phyloP scores from a whole-genome alignment of 2,329 filamentous ascomycete genomes.

The Apiospora malaysiana region DNA sequence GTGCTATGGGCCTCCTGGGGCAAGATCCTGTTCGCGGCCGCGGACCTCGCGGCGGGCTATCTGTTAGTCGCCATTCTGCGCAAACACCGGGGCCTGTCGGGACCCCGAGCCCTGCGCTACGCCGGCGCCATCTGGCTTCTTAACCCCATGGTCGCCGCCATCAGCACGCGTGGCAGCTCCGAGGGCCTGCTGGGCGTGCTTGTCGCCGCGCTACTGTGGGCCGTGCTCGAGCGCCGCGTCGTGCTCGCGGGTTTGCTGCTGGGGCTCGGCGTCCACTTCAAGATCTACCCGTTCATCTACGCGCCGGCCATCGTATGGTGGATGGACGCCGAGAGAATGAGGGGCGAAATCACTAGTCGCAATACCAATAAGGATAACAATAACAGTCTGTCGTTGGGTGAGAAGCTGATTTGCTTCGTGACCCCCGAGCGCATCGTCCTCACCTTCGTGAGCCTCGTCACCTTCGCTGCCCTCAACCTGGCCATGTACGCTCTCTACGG shows the following conservation, averaged over 20 bases:
- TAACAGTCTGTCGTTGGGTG: conserved; percentile 26
- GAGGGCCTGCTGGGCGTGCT: conserved; percentile 89
- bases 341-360: neutral
- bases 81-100: conserved; percentile 57
- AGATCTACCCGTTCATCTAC: conserved; percentile 99
- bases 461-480: conserved; percentile 76
- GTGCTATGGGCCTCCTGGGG: conserved; percentile 77
- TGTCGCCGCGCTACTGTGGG: conserved; percentile 84
- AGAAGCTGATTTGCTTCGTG: conserved; percentile 48
- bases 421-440: conserved; percentile 63
- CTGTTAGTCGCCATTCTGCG: conserved; percentile 46
- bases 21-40: conserved; percentile 83
- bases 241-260: conserved; percentile 74
- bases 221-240: conserved; percentile 69
- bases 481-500: conserved; percentile 85
- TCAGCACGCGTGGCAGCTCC: conserved; percentile 92
- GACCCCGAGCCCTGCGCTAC: conserved; percentile 70
- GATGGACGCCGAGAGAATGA: conserved; percentile 66
- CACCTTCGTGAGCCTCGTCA: conserved; percentile 68
- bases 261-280: conserved; percentile 90
- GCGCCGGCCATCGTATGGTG: conserved; percentile 81
- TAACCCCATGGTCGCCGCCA: conserved; percentile 98
- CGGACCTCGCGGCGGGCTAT: conserved; percentile 86
- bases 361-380: neutral
- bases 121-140: conserved; percentile 84